phyloP scores from a whole-genome alignment of 768 basidiomycete genomes.

The Tremella fuciformis region DNA sequence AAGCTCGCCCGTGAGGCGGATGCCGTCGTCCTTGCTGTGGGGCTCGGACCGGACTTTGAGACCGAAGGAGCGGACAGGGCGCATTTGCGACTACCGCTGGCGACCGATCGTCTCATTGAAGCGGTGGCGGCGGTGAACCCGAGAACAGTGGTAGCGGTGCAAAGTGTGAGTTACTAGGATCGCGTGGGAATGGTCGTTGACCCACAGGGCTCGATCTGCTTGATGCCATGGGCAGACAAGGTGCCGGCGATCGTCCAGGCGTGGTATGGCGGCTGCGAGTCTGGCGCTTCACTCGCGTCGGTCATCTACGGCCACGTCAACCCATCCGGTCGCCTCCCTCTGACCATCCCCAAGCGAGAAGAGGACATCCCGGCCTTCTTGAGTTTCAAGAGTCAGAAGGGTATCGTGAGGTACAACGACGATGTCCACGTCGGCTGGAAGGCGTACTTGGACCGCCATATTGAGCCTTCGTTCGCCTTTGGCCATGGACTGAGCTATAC shows the following conservation, averaged over 20 bases:
- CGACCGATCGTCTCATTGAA: conserved; percentile 61
- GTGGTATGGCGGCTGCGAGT: conserved; percentile 38
- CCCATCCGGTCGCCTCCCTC: conserved; percentile 37
- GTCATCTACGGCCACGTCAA: conserved; percentile 40
- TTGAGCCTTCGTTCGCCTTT: conserved; percentile 21
- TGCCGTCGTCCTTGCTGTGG: conserved; percentile 28
- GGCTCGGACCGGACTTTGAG: conserved; percentile 14
- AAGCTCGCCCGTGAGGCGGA: conserved; percentile 59
- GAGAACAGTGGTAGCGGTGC: conserved; percentile 21
- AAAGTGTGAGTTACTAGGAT: conserved; percentile 4
- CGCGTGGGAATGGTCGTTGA: no score
- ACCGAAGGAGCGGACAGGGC: conserved; percentile 61
- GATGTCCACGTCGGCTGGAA: conserved; percentile 1
- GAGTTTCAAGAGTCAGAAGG: conserved; percentile 54
- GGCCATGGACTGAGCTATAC: conserved; percentile 22
- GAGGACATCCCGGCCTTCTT: conserved; percentile 64
- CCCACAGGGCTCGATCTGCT: conserved; percentile 52
- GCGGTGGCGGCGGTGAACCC: conserved; percentile 16
- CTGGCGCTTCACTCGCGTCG: conserved; percentile 37
- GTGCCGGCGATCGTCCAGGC: conserved; percentile 61
- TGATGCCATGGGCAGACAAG: conserved; percentile 67
- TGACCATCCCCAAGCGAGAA: conserved; percentile 58
- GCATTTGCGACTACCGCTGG: conserved; percentile 68
- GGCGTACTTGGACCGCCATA: conserved; percentile 46
- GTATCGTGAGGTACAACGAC: not conserved